Conservation (phyloP, 169 alveolate genomes). For the Plasmodium coatneyi region DNA sequence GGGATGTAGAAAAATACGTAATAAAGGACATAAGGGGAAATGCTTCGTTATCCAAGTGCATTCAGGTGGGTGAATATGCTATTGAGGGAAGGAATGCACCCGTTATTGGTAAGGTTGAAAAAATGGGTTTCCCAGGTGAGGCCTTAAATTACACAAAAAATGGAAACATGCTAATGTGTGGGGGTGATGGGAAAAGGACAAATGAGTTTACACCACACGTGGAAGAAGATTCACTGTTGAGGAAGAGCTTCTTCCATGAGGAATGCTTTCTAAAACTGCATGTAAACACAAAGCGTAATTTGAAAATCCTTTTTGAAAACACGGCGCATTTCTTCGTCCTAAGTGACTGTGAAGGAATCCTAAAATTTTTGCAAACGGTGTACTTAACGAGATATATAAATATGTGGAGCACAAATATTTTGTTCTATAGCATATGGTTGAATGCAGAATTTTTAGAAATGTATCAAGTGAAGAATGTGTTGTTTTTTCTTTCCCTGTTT, state of each 20-base stretch:
- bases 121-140: neutral
- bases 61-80: neutral
- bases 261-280: slow-evolving; percentile 14
- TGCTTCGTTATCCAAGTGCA: neutral
- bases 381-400: slow-evolving; percentile 50
- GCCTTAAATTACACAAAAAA: neutral
- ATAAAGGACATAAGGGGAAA: slow-evolving; percentile 10
- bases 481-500: slow-evolving; percentile 55
- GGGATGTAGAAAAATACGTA: slow-evolving; percentile 25
- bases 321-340: slow-evolving; percentile 46
- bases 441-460: slow-evolving; percentile 39
- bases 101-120: neutral
- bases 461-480: slow-evolving; percentile 54
- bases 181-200: neutral
- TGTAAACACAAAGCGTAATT: neutral
- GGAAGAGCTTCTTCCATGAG: slow-evolving; percentile 2
- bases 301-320: slow-evolving; percentile 24
- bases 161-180: neutral
- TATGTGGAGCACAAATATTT: slow-evolving; percentile 17
- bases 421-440: slow-evolving; percentile 67
- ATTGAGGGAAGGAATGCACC: neutral
- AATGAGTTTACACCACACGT: neutral
- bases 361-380: slow-evolving; percentile 43
- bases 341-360: slow-evolving; percentile 57
- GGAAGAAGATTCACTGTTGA: neutral